A percentile compares a stretch with the other conserved stretches of the same genome.
phyloP scores from a whole-genome alignment of 2,329 filamentous ascomycete genomes.

The Alternaria arborescens region DNA sequence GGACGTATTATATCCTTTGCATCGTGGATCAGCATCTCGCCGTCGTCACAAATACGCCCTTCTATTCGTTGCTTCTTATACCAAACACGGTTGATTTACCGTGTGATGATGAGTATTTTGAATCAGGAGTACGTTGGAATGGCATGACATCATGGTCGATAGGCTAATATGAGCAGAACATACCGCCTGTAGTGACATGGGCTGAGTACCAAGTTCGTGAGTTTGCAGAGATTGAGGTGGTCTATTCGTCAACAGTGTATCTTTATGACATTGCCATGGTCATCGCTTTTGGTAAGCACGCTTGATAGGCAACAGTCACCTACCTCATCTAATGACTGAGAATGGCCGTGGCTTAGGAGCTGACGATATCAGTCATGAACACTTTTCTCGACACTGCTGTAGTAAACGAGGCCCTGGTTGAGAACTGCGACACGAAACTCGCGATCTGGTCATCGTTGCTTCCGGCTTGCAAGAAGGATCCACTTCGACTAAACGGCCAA shows the following conservation, averaged over 20 bases:
- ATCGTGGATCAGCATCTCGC: constrained; percentile 82
- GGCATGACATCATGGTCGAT: neutral
- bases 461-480: constrained; percentile 73
- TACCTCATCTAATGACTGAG: neutral
- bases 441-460: constrained; percentile 81
- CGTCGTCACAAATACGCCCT: constrained; percentile 75
- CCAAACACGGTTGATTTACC: constrained; percentile 74
- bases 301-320: neutral
- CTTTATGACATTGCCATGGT: constrained; percentile 76
- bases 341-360: neutral
- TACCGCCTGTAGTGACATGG: constrained; percentile 58
- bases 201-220: constrained; percentile 77
- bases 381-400: constrained; percentile 28
- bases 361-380: constrained; percentile 59
- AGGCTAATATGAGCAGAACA: constrained; percentile 32
- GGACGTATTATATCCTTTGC: constrained; percentile 87
- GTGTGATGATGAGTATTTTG: constrained; percentile 79
- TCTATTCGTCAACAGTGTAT: constrained; percentile 85
- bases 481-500: constrained; percentile 71
- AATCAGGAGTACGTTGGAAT: constrained; percentile 38
- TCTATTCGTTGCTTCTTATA: constrained; percentile 71
- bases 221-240: constrained; percentile 73
- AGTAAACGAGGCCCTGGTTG: constrained; percentile 62
- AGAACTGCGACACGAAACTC: constrained; percentile 71
- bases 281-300: constrained; percentile 67